These are phyloP conservation scores for Alternaria incomplexa DNA, from an alignment of 2,329 filamentous ascomycete genomes.

Conservation along the genomic window DNA sequence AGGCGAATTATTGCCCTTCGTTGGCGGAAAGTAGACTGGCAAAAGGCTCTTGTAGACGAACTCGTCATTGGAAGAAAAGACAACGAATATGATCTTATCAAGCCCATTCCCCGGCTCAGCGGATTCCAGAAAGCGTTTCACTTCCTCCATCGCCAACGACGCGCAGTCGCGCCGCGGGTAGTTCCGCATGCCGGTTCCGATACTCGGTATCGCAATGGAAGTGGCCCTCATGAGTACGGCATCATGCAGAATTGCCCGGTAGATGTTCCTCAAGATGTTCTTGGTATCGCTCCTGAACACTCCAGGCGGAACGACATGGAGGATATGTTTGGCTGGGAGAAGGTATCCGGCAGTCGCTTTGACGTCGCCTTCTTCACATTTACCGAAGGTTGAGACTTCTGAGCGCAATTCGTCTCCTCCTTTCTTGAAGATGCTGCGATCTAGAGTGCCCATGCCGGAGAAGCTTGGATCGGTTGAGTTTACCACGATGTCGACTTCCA, in stretches of 20 bases:
- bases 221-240: slow-evolving; percentile 32
- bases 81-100: slow-evolving; percentile 40
- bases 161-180: slow-evolving; percentile 37
- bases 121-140: slow-evolving; percentile 39
- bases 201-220: slow-evolving; percentile 41
- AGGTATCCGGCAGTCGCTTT: slow-evolving; percentile 32
- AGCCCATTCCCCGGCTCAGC: slow-evolving; percentile 22
- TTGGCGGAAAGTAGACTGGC: slow-evolving; percentile 40
- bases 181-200: slow-evolving; percentile 40
- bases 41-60: slow-evolving; percentile 40
- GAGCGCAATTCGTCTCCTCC: slow-evolving; percentile 33
- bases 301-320: slow-evolving; percentile 39
- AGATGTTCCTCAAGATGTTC: slow-evolving; percentile 35
- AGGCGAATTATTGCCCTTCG: slow-evolving; percentile 18
- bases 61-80: slow-evolving; percentile 39
- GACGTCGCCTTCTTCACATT: slow-evolving; percentile 37
- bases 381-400: slow-evolving; percentile 29
- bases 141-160: slow-evolving; percentile 42
- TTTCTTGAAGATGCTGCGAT: slow-evolving; percentile 38
- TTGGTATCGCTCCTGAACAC: slow-evolving; percentile 30
- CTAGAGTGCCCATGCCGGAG: slow-evolving; percentile 36
- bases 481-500: slow-evolving; percentile 42
- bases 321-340: slow-evolving; percentile 37
- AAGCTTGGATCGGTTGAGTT: slow-evolving; percentile 40
- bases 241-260: slow-evolving; percentile 33